Evolutionary conservation across 305 asterid species (phyloP).

Genomic region (Salvia sclarea): DNA sequence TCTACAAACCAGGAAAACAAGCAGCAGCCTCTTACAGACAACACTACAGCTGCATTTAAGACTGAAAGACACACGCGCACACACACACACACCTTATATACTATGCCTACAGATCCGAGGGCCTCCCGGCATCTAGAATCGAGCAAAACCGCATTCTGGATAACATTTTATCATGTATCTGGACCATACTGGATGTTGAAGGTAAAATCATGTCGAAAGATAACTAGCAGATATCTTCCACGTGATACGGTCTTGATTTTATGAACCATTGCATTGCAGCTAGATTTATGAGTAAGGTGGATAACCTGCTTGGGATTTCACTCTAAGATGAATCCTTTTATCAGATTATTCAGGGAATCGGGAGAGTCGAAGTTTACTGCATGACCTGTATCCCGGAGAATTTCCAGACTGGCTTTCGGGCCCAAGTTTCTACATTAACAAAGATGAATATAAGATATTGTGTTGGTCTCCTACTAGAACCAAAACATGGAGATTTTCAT

Average conservation of each 20-base stretch:
- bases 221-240: neutral
- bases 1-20: constrained; percentile 15
- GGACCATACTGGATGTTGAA: neutral
- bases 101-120: constrained; percentile 2
- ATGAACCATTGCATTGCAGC: neutral
- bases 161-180: neutral
- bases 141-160: constrained; percentile 3
- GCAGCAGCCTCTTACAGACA: constrained; percentile 24
- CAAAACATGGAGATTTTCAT: neutral
- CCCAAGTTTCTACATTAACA: constrained; percentile 54
- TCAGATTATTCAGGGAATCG: constrained; percentile 44
- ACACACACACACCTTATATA: neutral
- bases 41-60: neutral
- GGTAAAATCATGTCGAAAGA: neutral
- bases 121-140: neutral
- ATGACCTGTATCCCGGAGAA: constrained; percentile 62
- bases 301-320: constrained; percentile 1
- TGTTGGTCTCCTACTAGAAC: neutral
- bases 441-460: neutral
- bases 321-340: constrained; percentile 47
- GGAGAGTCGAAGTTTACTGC: constrained; percentile 68
- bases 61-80: neutral
- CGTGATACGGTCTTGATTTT: neutral
- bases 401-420: constrained; percentile 49
- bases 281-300: neutral